These are phyloP conservation scores for Xylaria polymorpha DNA, from an alignment of 2,329 filamentous ascomycete species.

Conservation along the genomic window DNA sequence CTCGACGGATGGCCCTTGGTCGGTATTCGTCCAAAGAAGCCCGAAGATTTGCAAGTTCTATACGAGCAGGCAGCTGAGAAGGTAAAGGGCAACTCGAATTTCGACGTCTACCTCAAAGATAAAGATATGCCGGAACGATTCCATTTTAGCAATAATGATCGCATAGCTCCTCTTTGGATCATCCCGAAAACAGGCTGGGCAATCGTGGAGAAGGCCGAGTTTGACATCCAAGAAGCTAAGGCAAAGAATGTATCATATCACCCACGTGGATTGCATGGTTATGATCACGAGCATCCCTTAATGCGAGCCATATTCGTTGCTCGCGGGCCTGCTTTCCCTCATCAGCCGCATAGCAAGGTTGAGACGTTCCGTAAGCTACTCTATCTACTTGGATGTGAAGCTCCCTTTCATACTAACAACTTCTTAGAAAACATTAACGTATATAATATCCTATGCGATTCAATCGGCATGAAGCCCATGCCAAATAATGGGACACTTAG, in stretches of 20 bases:
- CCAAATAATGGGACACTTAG: constrained; percentile 90
- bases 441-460: constrained; percentile 95
- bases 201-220: constrained; percentile 83
- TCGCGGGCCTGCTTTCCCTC: constrained; percentile 90
- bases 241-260: constrained; percentile 75
- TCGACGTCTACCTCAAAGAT: constrained; percentile 89
- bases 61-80: constrained; percentile 71
- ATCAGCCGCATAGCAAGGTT: constrained; percentile 81
- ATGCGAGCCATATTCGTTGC: constrained; percentile 98
- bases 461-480: constrained; percentile 75
- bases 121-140: constrained; percentile 91
- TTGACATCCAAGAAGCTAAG: constrained; percentile 76
- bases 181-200: constrained; percentile 94
- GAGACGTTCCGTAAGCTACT: constrained; percentile 81
- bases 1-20: constrained; percentile 95
- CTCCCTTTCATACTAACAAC: constrained; percentile 43
- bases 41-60: constrained; percentile 72
- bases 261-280: constrained; percentile 89
- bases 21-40: constrained; percentile 83
- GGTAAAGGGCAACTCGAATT: constrained; percentile 70
- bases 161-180: constrained; percentile 95
- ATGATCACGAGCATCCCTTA: constrained; percentile 92
- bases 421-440: constrained; percentile 87
- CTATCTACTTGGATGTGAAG: constrained; percentile 1
- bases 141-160: constrained; percentile 87